Base-by-base conservation (phyloP, 2,329 filamentous ascomycete genomes). In the Talaromyces piceae region DNA sequence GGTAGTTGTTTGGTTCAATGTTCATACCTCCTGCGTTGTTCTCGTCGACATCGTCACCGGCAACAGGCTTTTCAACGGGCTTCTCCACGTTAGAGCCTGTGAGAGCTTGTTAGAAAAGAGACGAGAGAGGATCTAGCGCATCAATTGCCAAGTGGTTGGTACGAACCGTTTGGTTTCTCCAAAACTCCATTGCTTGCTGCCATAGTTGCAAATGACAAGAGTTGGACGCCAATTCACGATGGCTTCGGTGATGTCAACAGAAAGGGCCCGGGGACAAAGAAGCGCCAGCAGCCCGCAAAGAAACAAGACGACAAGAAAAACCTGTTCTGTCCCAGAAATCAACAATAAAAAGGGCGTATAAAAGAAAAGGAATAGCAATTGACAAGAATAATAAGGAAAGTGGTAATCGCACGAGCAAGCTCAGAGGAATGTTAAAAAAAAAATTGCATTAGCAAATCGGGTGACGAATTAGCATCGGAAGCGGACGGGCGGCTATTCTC, bases 121-220 rank as follows among this genome's bases (percentile, higher is more conserved):
- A 30, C 18, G n/a, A 8, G 45, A 48, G 44, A 20, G 3, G 20
- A 33, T 46, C 39, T 7, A 43, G n/a, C 7, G n/a, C 39, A 6
- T 12, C 11, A 12, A 16, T 28, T 50, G 50, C 30, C 45, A 47
- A 39, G 20, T 18, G 45, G 45, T n/a, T 37, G 44, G 41, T 20
- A 49, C 43, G 12, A 47, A 71, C 69, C 69, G 68, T 70, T 66
- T 55, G 67, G 64, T 63, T 66, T 61, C 63, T 70, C 67, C 59
- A 61, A 54, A 28, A 65, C 62, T 49, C 63, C 67, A 66, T 70
- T 70, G 53, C 63, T 60, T 57, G 71, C 63, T 43, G 67, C 66
- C 69, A 72, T 72, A 60, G 53, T 59, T 58, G 54, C 30, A 28
- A 37, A 23, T 26, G 41, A 46, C 8, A 25, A 45, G 12, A 20